A percentile compares a stretch with the other conserved stretches of the same genome.
Evolutionary conservation across 306 rosid species (phyloP).

Genomic region (Malus domestica): DNA sequence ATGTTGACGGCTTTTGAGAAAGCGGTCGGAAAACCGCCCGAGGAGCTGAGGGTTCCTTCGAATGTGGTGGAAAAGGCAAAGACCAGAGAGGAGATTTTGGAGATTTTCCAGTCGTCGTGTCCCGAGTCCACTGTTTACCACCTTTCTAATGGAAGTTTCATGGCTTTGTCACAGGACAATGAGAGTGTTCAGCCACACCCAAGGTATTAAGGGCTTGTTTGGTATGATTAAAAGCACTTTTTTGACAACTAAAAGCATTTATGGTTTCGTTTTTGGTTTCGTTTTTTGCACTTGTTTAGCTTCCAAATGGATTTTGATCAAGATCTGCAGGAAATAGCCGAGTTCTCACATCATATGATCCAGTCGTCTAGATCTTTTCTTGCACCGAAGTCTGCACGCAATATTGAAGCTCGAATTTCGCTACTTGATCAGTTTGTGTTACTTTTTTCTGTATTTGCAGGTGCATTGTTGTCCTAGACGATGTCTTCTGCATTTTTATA

Average conservation of each 20-base stretch:
- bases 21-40: conserved; percentile 44
- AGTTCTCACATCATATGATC: no score
- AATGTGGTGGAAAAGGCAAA: conserved; percentile 16
- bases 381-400: background rate
- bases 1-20: conserved; percentile 53
- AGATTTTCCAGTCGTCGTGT: conserved; percentile 24
- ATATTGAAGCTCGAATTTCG: background rate
- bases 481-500: conserved; percentile 46
- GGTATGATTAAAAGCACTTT: no score
- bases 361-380: background rate
- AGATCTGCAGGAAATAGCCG: no score
- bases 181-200: conserved; percentile 31
- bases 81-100: conserved; percentile 28
- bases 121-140: conserved; percentile 29
- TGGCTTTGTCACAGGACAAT: conserved; percentile 35
- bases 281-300: no score
- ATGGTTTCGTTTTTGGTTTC: no score
- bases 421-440: background rate
- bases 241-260: no score
- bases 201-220: conserved; percentile 25
- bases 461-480: conserved; percentile 40
- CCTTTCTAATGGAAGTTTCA: conserved; percentile 41
- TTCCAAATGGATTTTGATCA: no score
- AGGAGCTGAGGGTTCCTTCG: conserved; percentile 43
- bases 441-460: conserved; percentile 14